Conservation (phyloP, 2,329 filamentous ascomycete genomes). For the Harringtonia lauricola region DNA sequence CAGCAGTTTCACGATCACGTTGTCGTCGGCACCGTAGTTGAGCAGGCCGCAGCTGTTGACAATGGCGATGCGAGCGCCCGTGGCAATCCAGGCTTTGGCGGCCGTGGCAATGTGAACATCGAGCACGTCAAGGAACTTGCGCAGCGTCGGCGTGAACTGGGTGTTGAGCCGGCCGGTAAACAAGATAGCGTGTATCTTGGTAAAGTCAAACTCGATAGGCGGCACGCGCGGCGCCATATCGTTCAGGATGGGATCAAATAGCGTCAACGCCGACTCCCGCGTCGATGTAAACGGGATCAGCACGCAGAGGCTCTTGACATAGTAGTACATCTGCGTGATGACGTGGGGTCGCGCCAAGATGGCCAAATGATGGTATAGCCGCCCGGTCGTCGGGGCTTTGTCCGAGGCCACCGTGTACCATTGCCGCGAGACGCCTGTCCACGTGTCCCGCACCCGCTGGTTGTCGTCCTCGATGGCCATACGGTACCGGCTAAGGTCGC, state of each 20-base stretch:
- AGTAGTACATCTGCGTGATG: conserved; percentile 62
- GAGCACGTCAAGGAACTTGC: conserved; percentile 41
- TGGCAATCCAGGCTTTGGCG: conserved; percentile 39
- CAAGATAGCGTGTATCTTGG: conserved; percentile 52
- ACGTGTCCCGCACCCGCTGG: conserved; percentile 62
- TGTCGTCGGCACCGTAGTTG: conserved; percentile 39
- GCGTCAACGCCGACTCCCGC: conserved; percentile 56
- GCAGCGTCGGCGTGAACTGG: conserved; percentile 30
- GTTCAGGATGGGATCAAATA: conserved; percentile 49
- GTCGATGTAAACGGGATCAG: conserved; percentile 56
- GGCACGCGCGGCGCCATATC: conserved; percentile 16
- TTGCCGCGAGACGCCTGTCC: conserved; percentile 66
- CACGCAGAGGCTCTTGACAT: conserved; percentile 59
- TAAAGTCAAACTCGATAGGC: conserved; percentile 46
- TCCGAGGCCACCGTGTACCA: conserved; percentile 84
- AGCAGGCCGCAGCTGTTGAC: conserved; percentile 41
- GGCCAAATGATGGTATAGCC: conserved; percentile 81
- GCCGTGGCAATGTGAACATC: conserved; percentile 44
- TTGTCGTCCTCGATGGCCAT: conserved; percentile 90
- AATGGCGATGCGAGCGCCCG: conserved; percentile 45
- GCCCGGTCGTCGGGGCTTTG: conserved; percentile 60
- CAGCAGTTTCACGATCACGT: conserved; percentile 27
- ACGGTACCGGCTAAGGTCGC: conserved; percentile 71
- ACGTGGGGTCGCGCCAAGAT: conserved; percentile 62
- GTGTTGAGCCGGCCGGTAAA: conserved; percentile 42